Percentiles rank a stretch among this genome's conserved stretches.
Evolutionary conservation across 176 grass and related monocot species (phyloP).

Genomic region (Miscanthus lutarioriparius): DNA sequence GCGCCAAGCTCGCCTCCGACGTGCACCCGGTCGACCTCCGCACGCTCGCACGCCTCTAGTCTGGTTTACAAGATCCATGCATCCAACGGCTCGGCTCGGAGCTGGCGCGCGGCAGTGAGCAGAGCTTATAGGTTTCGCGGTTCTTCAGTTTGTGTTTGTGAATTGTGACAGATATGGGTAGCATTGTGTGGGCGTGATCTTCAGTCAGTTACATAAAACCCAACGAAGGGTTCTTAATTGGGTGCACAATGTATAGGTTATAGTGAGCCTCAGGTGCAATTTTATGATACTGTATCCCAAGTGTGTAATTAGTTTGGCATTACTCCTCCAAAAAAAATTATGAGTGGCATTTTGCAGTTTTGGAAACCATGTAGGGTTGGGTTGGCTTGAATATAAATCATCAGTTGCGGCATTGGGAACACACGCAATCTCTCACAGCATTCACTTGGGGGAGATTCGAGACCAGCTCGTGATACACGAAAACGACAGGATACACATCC

Average conservation of each 20-base stretch:
- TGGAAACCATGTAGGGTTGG: not conserved
- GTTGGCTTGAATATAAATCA: not conserved
- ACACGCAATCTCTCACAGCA: not conserved
- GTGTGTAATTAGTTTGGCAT: not conserved
- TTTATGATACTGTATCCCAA: not conserved
- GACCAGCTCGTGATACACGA: not conserved
- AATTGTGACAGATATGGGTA: not conserved
- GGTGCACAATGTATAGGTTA: too few species aligned
- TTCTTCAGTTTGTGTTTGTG: not conserved
- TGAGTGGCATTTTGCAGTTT: not conserved
- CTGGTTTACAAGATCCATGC: too few species aligned
- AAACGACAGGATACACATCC: slow-evolving; percentile 5
- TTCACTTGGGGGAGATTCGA: not conserved
- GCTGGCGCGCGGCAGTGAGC: too few species aligned
- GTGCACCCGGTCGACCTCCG: slow-evolving; percentile 68
- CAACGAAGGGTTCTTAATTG: too few species aligned
- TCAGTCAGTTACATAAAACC: too few species aligned
- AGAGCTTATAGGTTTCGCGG: not conserved
- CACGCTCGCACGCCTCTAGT: slow-evolving; percentile 50
- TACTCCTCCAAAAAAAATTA: too few species aligned
- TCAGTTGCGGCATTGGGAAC: not conserved
- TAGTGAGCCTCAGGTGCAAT: too few species aligned
- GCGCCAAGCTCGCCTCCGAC: slow-evolving; percentile 55
- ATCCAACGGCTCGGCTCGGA: too few species aligned
- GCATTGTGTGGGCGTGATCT: not conserved